Conservation (phyloP, 192 early-diverging fungal species). For the Entophlyctis luteolus region DNA sequence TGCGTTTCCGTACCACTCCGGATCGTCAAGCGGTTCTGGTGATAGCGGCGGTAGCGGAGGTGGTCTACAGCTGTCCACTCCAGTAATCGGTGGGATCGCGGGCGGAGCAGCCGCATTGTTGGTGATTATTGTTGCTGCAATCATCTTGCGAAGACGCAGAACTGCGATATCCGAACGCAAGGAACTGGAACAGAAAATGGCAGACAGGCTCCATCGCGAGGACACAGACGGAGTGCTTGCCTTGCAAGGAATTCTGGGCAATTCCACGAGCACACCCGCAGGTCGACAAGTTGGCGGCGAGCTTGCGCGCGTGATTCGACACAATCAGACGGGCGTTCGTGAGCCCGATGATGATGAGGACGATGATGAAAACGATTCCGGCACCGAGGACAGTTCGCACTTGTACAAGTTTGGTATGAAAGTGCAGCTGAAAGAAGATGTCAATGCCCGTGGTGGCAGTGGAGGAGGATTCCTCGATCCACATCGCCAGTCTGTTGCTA, state of each 20-base stretch:
- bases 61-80: background rate
- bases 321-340: slow-evolving; percentile 2
- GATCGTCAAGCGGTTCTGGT: background rate
- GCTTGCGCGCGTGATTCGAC: slow-evolving; percentile 5
- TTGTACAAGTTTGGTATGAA: slow-evolving; percentile 1
- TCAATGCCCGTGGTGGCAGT: too few species aligned
- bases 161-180: background rate
- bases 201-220: background rate
- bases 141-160: background rate
- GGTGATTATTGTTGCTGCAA: background rate
- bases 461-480: too few species aligned
- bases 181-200: slow-evolving; percentile 9
- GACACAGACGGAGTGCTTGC: background rate
- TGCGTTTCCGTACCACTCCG: background rate
- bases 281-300: slow-evolving; percentile 14
- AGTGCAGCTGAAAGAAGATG: background rate
- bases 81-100: background rate
- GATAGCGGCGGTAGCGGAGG: background rate
- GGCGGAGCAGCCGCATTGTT: slow-evolving; percentile 3
- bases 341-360: background rate
- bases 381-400: background rate
- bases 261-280: background rate
- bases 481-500: background rate
- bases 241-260: background rate
- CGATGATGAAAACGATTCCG: background rate